Percentiles rank a stretch among this genome's conserved stretches.
These are phyloP conservation scores for Auricularia cornea DNA, from an alignment of 768 basidiomycete species.

Conservation along the genomic window DNA sequence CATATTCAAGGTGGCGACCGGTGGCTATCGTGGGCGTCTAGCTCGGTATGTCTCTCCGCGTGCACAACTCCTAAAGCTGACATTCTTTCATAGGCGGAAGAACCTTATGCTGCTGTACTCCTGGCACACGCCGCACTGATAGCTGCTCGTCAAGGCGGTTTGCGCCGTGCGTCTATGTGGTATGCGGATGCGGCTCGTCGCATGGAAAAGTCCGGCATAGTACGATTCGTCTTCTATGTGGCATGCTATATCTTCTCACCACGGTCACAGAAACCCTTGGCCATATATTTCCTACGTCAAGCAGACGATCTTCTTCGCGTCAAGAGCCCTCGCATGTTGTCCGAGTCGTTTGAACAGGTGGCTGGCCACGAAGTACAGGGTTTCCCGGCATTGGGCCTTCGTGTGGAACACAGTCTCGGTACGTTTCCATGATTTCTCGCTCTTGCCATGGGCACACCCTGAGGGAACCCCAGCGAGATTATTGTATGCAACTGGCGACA, in stretches of 20 bases:
- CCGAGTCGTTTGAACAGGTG: slow-evolving; percentile 59
- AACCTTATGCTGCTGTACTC: slow-evolving; percentile 69
- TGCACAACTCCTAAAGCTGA: slow-evolving; percentile 9
- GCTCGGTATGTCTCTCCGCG: slow-evolving; percentile 49
- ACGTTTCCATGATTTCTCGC: slow-evolving; percentile 9
- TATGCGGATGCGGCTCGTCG: slow-evolving; percentile 68
- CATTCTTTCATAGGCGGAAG: slow-evolving; percentile 53
- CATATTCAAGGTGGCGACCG: slow-evolving; percentile 62
- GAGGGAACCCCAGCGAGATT: slow-evolving; percentile 52
- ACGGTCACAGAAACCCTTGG: slow-evolving; percentile 63
- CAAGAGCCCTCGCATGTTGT: slow-evolving; percentile 27
- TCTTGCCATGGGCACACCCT: not conserved
- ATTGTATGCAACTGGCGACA: slow-evolving; percentile 84
- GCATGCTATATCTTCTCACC: slow-evolving; percentile 1
- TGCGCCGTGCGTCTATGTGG: slow-evolving; percentile 66
- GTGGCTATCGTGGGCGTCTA: slow-evolving; percentile 82
- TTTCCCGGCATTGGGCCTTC: slow-evolving; percentile 57
- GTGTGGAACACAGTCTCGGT: slow-evolving; percentile 78
- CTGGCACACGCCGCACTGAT: slow-evolving; percentile 73
- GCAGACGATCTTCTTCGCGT: slow-evolving; percentile 43
- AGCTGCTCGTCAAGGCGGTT: slow-evolving; percentile 45
- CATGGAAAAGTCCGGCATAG: slow-evolving; percentile 78
- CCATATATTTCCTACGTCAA: slow-evolving; percentile 69
- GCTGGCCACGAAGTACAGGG: slow-evolving; percentile 44
- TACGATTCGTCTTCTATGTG: slow-evolving; percentile 30